phyloP scores from a whole-genome alignment of 768 basidiomycete genomes.

The Austroboletus eburneus region DNA sequence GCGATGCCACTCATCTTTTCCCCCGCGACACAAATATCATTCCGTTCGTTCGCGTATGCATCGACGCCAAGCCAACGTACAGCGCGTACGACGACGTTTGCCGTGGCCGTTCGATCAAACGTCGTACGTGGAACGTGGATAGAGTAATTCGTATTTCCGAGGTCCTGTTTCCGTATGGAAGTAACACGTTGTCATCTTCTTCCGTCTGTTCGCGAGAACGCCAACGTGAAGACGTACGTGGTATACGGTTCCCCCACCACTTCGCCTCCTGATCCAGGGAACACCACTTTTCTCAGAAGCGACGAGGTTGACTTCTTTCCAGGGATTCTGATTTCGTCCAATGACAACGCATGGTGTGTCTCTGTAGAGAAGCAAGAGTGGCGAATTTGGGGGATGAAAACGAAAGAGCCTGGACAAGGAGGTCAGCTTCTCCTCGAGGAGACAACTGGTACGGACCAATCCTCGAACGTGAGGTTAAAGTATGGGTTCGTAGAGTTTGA shows the following conservation, averaged over 20 bases:
- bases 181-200: too few relatives aligned
- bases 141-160: slow-evolving; percentile 97
- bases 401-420: slow-evolving; percentile 66
- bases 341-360: slow-evolving; percentile 89
- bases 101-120: slow-evolving; percentile 78
- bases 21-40: slow-evolving; percentile 81
- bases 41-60: slow-evolving; percentile 81
- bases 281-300: slow-evolving; percentile 50
- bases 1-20: slow-evolving; percentile 91
- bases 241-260: slow-evolving; percentile 95
- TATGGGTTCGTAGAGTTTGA: slow-evolving; percentile 79
- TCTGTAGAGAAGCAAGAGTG: slow-evolving; percentile 83
- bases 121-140: slow-evolving; percentile 79
- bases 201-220: background rate
- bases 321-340: slow-evolving; percentile 95
- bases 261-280: slow-evolving; percentile 79
- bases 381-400: slow-evolving; percentile 58
- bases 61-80: slow-evolving; percentile 71
- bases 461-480: slow-evolving; percentile 88
- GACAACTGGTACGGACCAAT: slow-evolving; percentile 55
- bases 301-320: slow-evolving; percentile 89
- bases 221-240: slow-evolving; percentile 56
- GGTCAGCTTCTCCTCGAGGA: slow-evolving; percentile 26
- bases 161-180: slow-evolving; percentile 58
- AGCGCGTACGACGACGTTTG: slow-evolving; percentile 72